phyloP scores from a whole-genome alignment of 352 stramenopile species.

The Pythium rishiriense region DNA sequence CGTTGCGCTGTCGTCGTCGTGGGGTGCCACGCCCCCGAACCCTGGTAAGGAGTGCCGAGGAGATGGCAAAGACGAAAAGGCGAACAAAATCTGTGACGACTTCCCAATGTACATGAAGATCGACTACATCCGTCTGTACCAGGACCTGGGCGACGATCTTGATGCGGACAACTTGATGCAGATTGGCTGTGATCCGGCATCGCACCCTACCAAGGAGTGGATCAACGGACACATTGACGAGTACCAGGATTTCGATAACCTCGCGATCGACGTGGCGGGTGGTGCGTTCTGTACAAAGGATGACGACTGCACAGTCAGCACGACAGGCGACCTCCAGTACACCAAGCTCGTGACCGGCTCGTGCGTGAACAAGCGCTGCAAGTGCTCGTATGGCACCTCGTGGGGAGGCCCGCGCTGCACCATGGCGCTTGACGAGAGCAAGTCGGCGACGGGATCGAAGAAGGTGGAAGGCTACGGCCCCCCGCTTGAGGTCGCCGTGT shows the following conservation, averaged over 20 bases:
- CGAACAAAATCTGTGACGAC: conserved; percentile 46
- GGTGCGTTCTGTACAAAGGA: conserved; percentile 30
- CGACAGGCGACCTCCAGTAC: conserved; percentile 21
- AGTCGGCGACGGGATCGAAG: conserved; percentile 13
- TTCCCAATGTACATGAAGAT: conserved; percentile 50
- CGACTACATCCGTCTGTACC: conserved; percentile 38
- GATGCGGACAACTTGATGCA: conserved; percentile 31
- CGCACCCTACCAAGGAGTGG: conserved; percentile 41
- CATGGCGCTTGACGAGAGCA: conserved; percentile 20
- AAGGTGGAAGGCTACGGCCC: conserved; percentile 23
- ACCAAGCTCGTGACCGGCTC: conserved; percentile 26
- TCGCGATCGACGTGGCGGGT: conserved; percentile 29
- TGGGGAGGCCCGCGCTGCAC: conserved; percentile 40
- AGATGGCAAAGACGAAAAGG: conserved; percentile 33
- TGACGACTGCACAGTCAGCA: conserved; percentile 35
- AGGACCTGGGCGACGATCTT: conserved; percentile 27
- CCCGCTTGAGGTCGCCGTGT: conserved; percentile 19
- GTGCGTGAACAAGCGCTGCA: conserved; percentile 47
- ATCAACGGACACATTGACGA: conserved; percentile 42
- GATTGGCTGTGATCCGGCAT: conserved; percentile 36
- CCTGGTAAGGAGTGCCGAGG: conserved; percentile 46
- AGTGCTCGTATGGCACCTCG: conserved; percentile 34
- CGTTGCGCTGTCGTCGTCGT: conserved; percentile 89
- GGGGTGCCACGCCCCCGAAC: conserved; percentile 73
- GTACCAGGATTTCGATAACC: conserved; percentile 40